These are phyloP conservation scores for Alternaria viburni DNA, from an alignment of 2,329 filamentous ascomycete genomes.

Conservation along the genomic window DNA sequence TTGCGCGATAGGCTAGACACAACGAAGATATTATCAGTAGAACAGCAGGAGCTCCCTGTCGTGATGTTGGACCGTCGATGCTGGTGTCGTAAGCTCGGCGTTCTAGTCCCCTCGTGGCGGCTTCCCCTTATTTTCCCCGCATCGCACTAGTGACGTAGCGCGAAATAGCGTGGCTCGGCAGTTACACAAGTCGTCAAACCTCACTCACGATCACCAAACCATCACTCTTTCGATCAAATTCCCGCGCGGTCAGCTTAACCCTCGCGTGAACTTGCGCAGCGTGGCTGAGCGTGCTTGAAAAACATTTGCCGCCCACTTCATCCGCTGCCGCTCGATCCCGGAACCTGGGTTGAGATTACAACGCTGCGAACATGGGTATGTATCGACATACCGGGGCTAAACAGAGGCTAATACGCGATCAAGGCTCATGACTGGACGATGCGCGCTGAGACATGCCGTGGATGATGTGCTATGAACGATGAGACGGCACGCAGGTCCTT, in stretches of 20 bases:
- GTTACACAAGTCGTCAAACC: conserved; percentile 3
- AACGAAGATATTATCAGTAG: background rate
- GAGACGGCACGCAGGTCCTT: background rate
- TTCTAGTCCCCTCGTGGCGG: background rate
- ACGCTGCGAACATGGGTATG: background rate
- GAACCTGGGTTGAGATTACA: background rate
- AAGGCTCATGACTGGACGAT: background rate
- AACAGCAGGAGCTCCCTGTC: background rate
- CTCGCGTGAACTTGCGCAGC: background rate
- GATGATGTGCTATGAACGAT: background rate
- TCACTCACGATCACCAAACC: background rate
- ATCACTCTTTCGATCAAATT: background rate
- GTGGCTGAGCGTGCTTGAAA: background rate
- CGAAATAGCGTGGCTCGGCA: conserved; percentile 12
- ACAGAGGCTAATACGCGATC: background rate
- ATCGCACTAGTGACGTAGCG: conserved; percentile 9
- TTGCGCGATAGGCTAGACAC: background rate
- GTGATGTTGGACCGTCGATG: background rate
- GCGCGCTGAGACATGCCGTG: background rate
- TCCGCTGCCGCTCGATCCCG: background rate
- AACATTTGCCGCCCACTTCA: conserved; percentile 7
- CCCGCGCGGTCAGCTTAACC: background rate
- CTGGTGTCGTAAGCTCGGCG: background rate
- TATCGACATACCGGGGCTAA: background rate
- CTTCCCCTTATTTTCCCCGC: conserved; percentile 13